Evolutionary conservation across 371 early-diverging fungal species (phyloP), one percentile per base, ranked within the genome.

Genomic region (Mucor piriformis): DNA sequence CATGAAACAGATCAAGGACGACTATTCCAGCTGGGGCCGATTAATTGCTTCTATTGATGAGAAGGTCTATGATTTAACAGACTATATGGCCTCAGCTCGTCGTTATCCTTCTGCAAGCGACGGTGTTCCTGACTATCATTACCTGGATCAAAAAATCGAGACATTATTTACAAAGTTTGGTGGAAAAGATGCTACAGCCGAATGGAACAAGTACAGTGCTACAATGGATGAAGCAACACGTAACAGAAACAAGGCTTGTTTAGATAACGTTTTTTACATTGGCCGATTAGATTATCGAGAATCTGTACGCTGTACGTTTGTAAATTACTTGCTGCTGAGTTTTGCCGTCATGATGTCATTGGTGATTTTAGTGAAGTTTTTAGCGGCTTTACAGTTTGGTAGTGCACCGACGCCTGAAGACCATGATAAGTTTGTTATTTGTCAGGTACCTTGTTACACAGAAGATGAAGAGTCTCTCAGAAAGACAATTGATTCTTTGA

Each of bases 391-490:
- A 66, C 96, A 93, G 67, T 79, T 96, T 35, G 90, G 93, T 0
- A 67, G 79, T 18, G 67, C 74, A 21, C 83, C 88, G 18, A 84
- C 85, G 10, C 96, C 96, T 13, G 93, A 95, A 66, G 86, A 92
- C 55, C 88, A 90, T 58, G 91, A 93, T 76, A 89, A 92, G 57
- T 99, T 98, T 72, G 92, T 93, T 42, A 89, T 98, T 48, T 86
- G 85, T 50, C 86, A 88, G 52, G 81, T 88, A 8, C 97, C 99
- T 6, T 99, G 99, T 82, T 99, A 99, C 76, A 97, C 99, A 10
- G 99, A 99, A 75, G 96, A 92, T 47, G 92, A 92, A 58, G 95
- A 94, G 18, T 96, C 96, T 16, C 83, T 99, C 25, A 84, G 88
- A 48, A 83, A 85, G 54, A 98, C 99, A 1, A 84, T 99, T 35